Conservation (phyloP, 2,329 filamentous ascomycete genomes). For the Pseudogymnoascus pannorum region DNA sequence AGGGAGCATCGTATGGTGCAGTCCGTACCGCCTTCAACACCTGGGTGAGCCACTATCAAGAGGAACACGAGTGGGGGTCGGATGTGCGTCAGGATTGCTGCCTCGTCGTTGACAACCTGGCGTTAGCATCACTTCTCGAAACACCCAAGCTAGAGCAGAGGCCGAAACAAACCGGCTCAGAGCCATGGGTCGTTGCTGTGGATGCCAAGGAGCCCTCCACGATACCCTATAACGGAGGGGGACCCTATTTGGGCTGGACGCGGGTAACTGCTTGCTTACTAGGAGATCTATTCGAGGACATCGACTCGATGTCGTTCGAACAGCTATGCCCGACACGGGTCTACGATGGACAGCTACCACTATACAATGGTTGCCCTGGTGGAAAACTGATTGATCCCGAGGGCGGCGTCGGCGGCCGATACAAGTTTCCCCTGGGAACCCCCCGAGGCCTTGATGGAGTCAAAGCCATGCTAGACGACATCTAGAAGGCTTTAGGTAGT, state of each 20-base stretch:
- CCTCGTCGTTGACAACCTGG: background rate
- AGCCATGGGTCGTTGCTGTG: background rate
- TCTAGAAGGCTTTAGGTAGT: background rate
- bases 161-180: too few species aligned
- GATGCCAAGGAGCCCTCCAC: background rate
- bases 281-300: background rate
- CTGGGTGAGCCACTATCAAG: background rate
- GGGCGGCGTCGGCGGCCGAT: background rate
- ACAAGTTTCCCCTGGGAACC: background rate
- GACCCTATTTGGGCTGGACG: background rate
- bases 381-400: background rate
- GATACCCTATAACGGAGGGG: background rate
- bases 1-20: background rate
- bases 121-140: background rate
- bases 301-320: background rate
- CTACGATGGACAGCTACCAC: background rate
- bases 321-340: background rate
- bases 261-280: background rate
- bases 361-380: background rate
- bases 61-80: background rate
- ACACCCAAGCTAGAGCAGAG: background rate
- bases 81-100: background rate
- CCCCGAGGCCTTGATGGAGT: background rate
- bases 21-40: background rate
- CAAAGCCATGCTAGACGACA: background rate